Conservation (phyloP, 2,329 filamentous ascomycete species). For the Cryoendolithus antarcticus region DNA sequence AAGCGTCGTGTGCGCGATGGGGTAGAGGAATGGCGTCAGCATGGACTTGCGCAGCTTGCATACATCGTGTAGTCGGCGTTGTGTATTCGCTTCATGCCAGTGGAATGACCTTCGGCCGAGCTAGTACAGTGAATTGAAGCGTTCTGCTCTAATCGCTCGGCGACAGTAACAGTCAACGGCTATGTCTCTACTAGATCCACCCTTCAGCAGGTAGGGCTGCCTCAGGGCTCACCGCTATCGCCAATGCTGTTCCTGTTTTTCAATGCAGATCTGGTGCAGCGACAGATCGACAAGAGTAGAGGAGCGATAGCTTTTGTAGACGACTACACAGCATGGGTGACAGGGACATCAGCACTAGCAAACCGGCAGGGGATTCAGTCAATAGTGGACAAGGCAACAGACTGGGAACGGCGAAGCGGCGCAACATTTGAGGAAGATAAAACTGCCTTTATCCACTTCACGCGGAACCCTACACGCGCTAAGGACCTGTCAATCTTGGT, state of each 20-base stretch:
- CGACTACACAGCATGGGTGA: conserved; percentile 18
- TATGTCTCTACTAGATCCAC: no score
- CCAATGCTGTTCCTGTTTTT: conserved; percentile 18
- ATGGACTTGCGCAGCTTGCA: no score
- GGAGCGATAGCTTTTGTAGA: conserved; percentile 17
- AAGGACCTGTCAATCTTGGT: neutral
- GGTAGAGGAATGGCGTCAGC: no score
- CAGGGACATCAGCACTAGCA: conserved; percentile 2
- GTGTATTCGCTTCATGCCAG: no score
- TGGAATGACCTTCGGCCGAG: no score
- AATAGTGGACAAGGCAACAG: neutral
- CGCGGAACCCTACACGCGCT: conserved; percentile 4
- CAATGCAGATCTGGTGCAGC: conserved; percentile 18
- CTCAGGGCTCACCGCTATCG: neutral
- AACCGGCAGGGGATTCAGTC: neutral
- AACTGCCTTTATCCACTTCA: conserved; percentile 25
- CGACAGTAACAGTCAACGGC: no score
- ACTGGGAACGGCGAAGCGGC: conserved; percentile 13
- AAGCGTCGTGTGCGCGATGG: no score
- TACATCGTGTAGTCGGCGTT: no score
- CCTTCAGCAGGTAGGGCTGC: conserved; percentile 1
- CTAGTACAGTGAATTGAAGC: no score
- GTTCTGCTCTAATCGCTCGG: no score
- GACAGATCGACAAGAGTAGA: conserved; percentile 6
- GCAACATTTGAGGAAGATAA: conserved; percentile 24